Evolutionary conservation across 2,329 filamentous ascomycete species (phyloP).

Genomic region (Aspergillus unguis): DNA sequence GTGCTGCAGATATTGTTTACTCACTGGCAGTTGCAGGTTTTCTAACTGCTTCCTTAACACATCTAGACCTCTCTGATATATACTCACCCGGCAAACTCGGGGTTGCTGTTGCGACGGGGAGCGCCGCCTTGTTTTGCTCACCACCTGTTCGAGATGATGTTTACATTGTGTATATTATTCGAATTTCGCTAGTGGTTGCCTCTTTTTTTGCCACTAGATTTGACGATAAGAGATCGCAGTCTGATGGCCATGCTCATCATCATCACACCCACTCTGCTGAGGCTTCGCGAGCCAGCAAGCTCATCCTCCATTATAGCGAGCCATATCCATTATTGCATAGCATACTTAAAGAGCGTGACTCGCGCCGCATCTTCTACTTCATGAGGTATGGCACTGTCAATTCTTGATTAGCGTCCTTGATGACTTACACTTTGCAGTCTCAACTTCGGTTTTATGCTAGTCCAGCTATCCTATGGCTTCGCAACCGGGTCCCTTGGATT

Average conservation of each 20-base stretch:
- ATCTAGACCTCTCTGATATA: slow-evolving; percentile 23
- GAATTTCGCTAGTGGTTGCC: slow-evolving; percentile 25
- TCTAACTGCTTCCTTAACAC: slow-evolving; percentile 28
- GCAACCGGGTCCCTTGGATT: slow-evolving; percentile 88
- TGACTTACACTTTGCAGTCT: slow-evolving; percentile 55
- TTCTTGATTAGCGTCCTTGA: not conserved
- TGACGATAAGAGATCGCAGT: slow-evolving; percentile 30
- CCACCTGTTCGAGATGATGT: slow-evolving; percentile 27
- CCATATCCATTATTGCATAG: slow-evolving; percentile 76
- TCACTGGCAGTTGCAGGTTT: slow-evolving; percentile 21
- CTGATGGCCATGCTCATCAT: slow-evolving; percentile 29
- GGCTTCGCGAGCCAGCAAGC: slow-evolving; percentile 67
- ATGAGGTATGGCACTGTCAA: slow-evolving; percentile 63
- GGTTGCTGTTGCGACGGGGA: slow-evolving; percentile 25
- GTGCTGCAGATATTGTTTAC: slow-evolving; percentile 22
- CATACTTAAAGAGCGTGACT: slow-evolving; percentile 87
- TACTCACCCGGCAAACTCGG: slow-evolving; percentile 33
- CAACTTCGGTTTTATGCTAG: slow-evolving; percentile 90
- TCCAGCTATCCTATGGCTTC: slow-evolving; percentile 93
- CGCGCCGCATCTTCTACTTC: slow-evolving; percentile 93
- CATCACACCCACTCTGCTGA: slow-evolving; percentile 37
- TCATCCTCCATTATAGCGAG: slow-evolving; percentile 67
- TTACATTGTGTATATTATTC: slow-evolving; percentile 26
- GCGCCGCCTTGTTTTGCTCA: slow-evolving; percentile 30
- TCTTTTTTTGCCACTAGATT: slow-evolving; percentile 33